Evolutionary conservation across 371 early-diverging fungal genomes (phyloP), one percentile per base, ranked within the genome.

Genomic region (Actinomucor elegans): DNA sequence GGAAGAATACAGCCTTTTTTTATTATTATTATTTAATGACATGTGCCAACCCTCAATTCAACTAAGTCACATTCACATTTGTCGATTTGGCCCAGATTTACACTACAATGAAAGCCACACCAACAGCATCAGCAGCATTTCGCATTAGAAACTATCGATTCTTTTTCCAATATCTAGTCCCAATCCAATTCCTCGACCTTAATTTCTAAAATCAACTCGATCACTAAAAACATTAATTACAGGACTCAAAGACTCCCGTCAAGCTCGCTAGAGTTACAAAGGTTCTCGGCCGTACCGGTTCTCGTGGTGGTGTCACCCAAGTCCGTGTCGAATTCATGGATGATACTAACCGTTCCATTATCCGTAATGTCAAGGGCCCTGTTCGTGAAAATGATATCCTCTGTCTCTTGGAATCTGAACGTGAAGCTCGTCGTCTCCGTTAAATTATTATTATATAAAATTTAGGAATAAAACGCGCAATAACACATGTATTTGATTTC

Each of bases 301-400:
- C 98, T 73, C 96, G 98, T 75, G 94, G 94, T 86, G 93, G 97
- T 84, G 98, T 97, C 73, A 96, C 98, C 69, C 98, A 97, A 84
- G 98, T 98, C 75, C 93, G 97, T 67, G 98, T 97, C 69, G 98
- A 96, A 83, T 92, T 97, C 84, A 86, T 96, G 83, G 97, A 96
- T 79, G 96, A 97, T 68, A 77, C 87, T 67, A 75, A 78, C 82
- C 95, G 98, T 61, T 90, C 93, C 75, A 96, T 98, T 83, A 94
- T 98, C 81, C 94, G 98, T 76, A 98, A 98, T 84, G 98, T 98
- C 70, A 94, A 94, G 86, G 98, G 98, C 54, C 98, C 98, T 66
- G 97, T 98, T 66, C 93, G 95, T 67, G 97, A 96, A 55, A 85
- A 89, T 86, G 96, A 97, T 75, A 91, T 96, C 63, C 82, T 97